These are phyloP conservation scores for Trametes versicolor DNA, from an alignment of 1,284 basidiomycete species.

Conservation along the genomic window DNA sequence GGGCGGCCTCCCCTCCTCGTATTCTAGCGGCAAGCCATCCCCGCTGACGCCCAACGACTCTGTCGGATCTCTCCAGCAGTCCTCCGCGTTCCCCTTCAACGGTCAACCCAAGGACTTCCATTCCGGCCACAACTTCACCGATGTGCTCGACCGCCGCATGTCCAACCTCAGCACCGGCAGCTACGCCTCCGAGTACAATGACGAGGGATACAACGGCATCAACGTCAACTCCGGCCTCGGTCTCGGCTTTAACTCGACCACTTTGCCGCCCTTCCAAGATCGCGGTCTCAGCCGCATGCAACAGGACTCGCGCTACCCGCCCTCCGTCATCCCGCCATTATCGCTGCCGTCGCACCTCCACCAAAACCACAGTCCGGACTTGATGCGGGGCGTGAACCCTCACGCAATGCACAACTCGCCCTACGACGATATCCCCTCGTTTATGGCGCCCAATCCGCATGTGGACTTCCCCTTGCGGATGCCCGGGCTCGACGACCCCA, in stretches of 20 bases:
- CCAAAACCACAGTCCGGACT: constrained; percentile 55
- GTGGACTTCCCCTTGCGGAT: constrained; percentile 66
- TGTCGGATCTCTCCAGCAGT: constrained; percentile 62
- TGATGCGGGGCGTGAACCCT: constrained; percentile 72
- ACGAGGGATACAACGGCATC: constrained; percentile 67
- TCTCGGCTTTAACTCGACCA: constrained; percentile 53
- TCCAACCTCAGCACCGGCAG: constrained; percentile 51
- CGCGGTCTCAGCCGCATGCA: constrained; percentile 56
- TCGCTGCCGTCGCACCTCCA: constrained; percentile 54
- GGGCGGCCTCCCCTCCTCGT: constrained; percentile 65
- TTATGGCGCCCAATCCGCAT: constrained; percentile 60
- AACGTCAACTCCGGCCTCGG: constrained; percentile 55
- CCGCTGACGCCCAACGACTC: constrained; percentile 76
- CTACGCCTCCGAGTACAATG: constrained; percentile 63
- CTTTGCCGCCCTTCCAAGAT: constrained; percentile 65
- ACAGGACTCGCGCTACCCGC: constrained; percentile 49
- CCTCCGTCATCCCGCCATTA: constrained; percentile 49
- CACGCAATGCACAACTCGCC: constrained; percentile 68
- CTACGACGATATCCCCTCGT: constrained; percentile 67
- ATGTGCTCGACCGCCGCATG: constrained; percentile 67
- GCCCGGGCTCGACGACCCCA: constrained; percentile 66
- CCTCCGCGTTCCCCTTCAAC: constrained; percentile 59
- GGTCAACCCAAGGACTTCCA: constrained; percentile 63
- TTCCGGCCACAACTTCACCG: constrained; percentile 55
- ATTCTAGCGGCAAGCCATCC: constrained; percentile 76